phyloP scores from a whole-genome alignment of 768 basidiomycete species.

The Suillus lakei region DNA sequence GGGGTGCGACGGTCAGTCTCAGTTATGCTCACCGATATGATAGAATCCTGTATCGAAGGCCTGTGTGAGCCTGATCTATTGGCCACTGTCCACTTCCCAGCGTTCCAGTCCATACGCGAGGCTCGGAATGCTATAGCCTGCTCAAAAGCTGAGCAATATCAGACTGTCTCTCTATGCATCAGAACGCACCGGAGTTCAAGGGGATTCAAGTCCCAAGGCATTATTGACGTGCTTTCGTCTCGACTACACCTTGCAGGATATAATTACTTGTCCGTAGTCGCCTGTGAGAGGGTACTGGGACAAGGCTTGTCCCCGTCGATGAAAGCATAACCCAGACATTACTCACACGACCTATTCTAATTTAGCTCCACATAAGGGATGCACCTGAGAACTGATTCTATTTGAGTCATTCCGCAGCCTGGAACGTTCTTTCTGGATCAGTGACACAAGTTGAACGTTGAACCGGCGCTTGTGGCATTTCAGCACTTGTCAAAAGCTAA shows the following conservation, averaged over 20 bases:
- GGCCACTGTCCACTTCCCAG: slow-evolving; percentile 59
- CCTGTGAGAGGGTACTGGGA: background rate
- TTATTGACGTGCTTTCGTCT: slow-evolving; percentile 22
- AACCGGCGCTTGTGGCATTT: background rate
- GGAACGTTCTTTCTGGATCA: background rate
- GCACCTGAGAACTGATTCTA: background rate
- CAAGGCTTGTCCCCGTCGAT: background rate
- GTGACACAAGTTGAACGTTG: background rate
- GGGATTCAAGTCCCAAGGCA: slow-evolving; percentile 65
- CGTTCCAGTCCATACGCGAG: slow-evolving; percentile 70
- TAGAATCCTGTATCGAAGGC: slow-evolving; percentile 65
- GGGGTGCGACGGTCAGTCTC: background rate
- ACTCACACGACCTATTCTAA: background rate
- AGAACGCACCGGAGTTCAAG: slow-evolving; percentile 60
- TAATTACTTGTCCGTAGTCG: background rate
- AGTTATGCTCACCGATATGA: slow-evolving; percentile 55
- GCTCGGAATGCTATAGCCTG: slow-evolving; percentile 49
- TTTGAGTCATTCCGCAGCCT: background rate
- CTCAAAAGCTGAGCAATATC: background rate
- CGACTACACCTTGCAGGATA: background rate
- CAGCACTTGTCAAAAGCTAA: background rate
- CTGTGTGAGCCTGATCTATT: slow-evolving; percentile 60
- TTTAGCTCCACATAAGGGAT: background rate
- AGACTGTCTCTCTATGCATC: background rate
- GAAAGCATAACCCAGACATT: background rate